phyloP scores from a whole-genome alignment of 257 asterid genomes.

The Przewalskia tangutica region DNA sequence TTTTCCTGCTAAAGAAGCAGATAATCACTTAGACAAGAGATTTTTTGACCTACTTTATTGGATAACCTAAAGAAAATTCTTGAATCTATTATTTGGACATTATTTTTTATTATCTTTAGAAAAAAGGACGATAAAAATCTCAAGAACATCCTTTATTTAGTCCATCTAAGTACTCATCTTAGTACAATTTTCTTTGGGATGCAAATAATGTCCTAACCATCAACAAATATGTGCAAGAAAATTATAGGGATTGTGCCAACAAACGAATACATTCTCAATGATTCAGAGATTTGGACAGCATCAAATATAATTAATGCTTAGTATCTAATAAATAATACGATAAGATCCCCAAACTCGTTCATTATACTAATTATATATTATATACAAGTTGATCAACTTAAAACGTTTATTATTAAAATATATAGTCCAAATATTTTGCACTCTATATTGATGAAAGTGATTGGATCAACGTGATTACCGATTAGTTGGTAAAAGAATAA shows the following conservation, averaged over 20 bases:
- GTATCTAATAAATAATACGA: background rate
- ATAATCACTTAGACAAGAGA: too few relatives aligned
- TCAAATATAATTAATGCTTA: too few relatives aligned
- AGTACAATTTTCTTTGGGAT: background rate
- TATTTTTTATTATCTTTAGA: too few relatives aligned
- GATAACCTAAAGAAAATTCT: background rate
- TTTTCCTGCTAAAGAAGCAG: too few relatives aligned
- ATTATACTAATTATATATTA: too few relatives aligned
- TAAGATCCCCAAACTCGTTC: background rate
- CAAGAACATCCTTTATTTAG: background rate
- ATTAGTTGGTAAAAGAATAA: background rate
- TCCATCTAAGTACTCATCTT: background rate
- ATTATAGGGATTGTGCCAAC: background rate
- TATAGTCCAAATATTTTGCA: background rate
- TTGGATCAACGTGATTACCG: background rate
- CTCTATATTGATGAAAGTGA: background rate
- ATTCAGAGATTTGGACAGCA: background rate
- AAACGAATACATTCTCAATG: background rate
- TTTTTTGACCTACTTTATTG: background rate
- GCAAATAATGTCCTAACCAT: background rate
- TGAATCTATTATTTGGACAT: too few relatives aligned
- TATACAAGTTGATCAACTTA: background rate
- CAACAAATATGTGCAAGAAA: background rate
- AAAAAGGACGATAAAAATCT: too few relatives aligned
- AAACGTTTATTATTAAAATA: background rate